Percentiles rank a stretch among this genome's conserved stretches.
Conservation (phyloP, 257 asterid genomes). For the Ilex asprella region DNA sequence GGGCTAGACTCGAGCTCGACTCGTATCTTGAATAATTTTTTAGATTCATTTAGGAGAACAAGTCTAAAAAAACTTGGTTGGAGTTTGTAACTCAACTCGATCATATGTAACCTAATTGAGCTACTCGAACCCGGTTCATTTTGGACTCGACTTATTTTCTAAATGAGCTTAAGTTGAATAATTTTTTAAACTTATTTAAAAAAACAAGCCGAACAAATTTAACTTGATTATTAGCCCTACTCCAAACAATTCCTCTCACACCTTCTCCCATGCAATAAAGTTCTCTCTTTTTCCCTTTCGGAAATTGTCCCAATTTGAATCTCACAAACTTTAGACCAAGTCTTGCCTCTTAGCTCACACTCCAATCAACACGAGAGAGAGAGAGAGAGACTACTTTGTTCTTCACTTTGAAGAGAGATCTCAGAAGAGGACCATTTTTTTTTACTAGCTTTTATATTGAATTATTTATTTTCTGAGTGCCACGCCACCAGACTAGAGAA, state of each 20-base stretch:
- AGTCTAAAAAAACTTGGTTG: too few species aligned
- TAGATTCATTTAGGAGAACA: too few species aligned
- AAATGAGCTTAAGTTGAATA: too few species aligned
- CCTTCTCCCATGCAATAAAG: too few species aligned
- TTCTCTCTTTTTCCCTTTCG: conserved; percentile 10
- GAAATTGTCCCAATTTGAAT: conserved; percentile 18
- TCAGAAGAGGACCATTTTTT: conserved; percentile 4
- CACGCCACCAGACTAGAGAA: conserved; percentile 29
- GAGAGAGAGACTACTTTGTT: conserved; percentile 7
- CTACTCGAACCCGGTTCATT: too few species aligned
- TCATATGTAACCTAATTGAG: too few species aligned
- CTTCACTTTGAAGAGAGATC: not conserved
- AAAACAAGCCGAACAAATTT: not conserved
- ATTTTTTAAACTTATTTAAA: too few species aligned
- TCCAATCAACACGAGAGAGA: conserved; percentile 11
- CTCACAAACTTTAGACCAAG: conserved; percentile 25
- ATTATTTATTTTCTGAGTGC: not conserved
- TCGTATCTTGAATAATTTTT: too few species aligned
- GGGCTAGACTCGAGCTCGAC: too few species aligned
- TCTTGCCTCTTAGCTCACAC: not conserved
- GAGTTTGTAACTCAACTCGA: too few species aligned
- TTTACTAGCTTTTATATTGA: not conserved
- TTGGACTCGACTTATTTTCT: too few species aligned
- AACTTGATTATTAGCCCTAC: not conserved
- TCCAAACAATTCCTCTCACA: conserved; percentile 9